Percentiles rank a stretch among this genome's conserved stretches.
Evolutionary conservation across 805 yeast genomes (phyloP).

Genomic region (Saccharomycopsis sp.): DNA sequence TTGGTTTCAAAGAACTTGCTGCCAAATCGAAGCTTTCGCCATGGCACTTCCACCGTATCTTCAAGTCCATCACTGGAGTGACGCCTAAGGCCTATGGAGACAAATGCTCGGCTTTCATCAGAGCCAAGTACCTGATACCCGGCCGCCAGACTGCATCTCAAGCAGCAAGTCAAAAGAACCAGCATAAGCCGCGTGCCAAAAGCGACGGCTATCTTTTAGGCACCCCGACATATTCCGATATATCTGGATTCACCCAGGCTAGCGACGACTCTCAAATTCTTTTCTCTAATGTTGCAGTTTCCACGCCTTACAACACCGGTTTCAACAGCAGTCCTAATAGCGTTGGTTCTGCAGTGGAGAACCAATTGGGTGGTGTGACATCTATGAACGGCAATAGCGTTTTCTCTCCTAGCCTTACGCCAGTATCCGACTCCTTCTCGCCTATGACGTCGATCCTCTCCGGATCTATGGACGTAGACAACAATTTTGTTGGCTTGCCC

Average conservation of each 20-base stretch:
- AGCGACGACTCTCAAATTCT: neutral
- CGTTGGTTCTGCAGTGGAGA: too few relatives aligned
- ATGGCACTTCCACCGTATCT: slow-evolving; percentile 91
- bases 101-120: slow-evolving; percentile 52
- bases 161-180: neutral
- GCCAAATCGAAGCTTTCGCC: slow-evolving; percentile 76
- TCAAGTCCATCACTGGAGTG: slow-evolving; percentile 76
- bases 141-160: neutral
- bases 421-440: neutral
- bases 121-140: neutral
- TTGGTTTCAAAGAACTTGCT: slow-evolving; percentile 83
- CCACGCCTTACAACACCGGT: neutral
- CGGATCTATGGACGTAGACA: neutral
- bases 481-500: neutral
- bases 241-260: neutral
- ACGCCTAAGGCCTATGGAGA: slow-evolving; percentile 90
- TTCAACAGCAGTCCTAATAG: neutral
- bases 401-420: neutral
- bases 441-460: neutral
- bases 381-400: neutral
- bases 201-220: neutral
- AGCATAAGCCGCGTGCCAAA: neutral
- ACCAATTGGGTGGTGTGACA: too few relatives aligned
- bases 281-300: neutral
- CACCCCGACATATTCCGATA: neutral